phyloP scores from a whole-genome alignment of 208 protist genomes.

The Phytomonas sp. region DNA sequence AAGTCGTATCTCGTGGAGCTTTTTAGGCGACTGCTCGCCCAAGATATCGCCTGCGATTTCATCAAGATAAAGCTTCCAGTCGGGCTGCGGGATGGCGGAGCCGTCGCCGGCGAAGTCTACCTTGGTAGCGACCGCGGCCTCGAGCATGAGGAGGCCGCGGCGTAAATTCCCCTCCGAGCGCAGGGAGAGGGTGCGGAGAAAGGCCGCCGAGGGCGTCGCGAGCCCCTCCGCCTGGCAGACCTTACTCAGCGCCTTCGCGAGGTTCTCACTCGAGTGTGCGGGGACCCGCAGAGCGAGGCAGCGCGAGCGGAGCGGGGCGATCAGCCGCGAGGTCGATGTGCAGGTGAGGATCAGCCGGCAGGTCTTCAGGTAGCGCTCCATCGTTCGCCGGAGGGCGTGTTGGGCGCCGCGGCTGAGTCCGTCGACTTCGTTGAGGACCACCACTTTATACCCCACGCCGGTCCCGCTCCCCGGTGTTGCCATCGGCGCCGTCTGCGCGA shows the following conservation, averaged over 20 bases:
- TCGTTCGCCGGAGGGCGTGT: slow-evolving; percentile 98
- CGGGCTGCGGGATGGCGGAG: slow-evolving; percentile 67
- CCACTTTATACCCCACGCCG: slow-evolving; percentile 87
- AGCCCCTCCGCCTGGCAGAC: slow-evolving; percentile 70
- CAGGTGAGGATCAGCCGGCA: slow-evolving; percentile 97
- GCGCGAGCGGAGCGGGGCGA: slow-evolving; percentile 95
- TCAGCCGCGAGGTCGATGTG: slow-evolving; percentile 91
- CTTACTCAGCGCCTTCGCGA: slow-evolving; percentile 55
- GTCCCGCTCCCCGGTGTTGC: not conserved
- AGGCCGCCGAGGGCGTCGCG: slow-evolving; percentile 36
- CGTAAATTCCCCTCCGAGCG: slow-evolving; percentile 93
- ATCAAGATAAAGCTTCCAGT: slow-evolving; percentile 95
- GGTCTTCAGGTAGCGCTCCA: slow-evolving; percentile 98
- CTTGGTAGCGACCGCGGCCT: slow-evolving; percentile 85
- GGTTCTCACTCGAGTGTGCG: slow-evolving; percentile 88
- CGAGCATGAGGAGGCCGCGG: slow-evolving; percentile 95
- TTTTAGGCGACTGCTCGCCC: slow-evolving; percentile 90
- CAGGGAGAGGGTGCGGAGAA: slow-evolving; percentile 65
- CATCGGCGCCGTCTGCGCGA: slow-evolving; percentile 83
- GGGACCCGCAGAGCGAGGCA: slow-evolving; percentile 97
- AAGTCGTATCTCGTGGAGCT: slow-evolving; percentile 88
- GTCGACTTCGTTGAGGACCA: slow-evolving; percentile 98
- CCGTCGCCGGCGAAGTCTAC: slow-evolving; percentile 78
- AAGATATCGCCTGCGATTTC: slow-evolving; percentile 91
- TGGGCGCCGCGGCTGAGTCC: slow-evolving; percentile 95